Conservation (phyloP, 2,329 filamentous ascomycete species). For the Penicillium sp. region DNA sequence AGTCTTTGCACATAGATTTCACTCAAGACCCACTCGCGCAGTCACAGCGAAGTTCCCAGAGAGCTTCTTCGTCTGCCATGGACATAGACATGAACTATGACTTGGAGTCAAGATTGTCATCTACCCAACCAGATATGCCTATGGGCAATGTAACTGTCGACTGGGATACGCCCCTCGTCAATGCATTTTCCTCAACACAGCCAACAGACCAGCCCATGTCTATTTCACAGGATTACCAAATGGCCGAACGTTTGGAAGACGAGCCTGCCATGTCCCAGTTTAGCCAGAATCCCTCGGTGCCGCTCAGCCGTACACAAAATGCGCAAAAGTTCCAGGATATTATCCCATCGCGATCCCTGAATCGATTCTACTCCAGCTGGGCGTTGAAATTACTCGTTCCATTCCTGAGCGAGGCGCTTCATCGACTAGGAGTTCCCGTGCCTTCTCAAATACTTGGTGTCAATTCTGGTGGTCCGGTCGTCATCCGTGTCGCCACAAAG, state of each 20-base stretch:
- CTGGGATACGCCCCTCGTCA: slow-evolving; percentile 71
- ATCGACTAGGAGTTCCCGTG: slow-evolving; percentile 77
- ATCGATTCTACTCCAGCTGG: slow-evolving; percentile 86
- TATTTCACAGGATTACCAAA: slow-evolving; percentile 34
- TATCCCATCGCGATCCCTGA: slow-evolving; percentile 78
- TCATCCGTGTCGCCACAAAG: slow-evolving; percentile 68
- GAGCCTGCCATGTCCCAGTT: slow-evolving; percentile 86
- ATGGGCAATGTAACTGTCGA: slow-evolving; percentile 74
- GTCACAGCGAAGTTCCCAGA: slow-evolving; percentile 32
- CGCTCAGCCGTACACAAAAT: slow-evolving; percentile 80
- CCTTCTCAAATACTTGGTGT: slow-evolving; percentile 45
- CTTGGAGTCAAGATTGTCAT: slow-evolving; percentile 56
- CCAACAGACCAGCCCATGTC: slow-evolving; percentile 35
- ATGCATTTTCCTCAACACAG: slow-evolving; percentile 45
- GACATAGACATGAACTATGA: slow-evolving; percentile 48
- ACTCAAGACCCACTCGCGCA: slow-evolving; percentile 59
- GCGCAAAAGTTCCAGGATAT: slow-evolving; percentile 88
- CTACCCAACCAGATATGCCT: slow-evolving; percentile 81
- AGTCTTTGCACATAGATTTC: slow-evolving; percentile 85
- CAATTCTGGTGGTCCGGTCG: slow-evolving; percentile 52
- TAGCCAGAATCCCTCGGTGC: slow-evolving; percentile 70
- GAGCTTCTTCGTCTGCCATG: slow-evolving; percentile 56
- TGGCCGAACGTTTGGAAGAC: slow-evolving; percentile 67
- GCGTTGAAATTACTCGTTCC: slow-evolving; percentile 71
- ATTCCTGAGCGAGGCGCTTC: slow-evolving; percentile 74